Conservation (phyloP, 75 land plant species). For the Sequoiadendron giganteum region DNA sequence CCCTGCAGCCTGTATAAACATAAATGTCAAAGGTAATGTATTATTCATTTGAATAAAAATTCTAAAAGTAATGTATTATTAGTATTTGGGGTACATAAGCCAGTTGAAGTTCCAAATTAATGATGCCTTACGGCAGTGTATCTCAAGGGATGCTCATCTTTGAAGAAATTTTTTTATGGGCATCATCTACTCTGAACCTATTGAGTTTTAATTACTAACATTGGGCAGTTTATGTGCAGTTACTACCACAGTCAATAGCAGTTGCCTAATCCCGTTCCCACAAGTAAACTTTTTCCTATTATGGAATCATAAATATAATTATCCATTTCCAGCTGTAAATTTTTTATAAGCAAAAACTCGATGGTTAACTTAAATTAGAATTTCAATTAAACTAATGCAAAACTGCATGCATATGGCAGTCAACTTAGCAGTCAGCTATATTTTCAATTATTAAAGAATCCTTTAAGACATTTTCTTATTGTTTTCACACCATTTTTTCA, state of each 20-base stretch:
- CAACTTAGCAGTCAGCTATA: not conserved
- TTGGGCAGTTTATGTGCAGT: not conserved
- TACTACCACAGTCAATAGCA: not conserved
- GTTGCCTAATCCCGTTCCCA: not conserved
- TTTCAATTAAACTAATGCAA: not conserved
- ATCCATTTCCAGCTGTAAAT: not conserved
- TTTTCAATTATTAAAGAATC: not conserved
- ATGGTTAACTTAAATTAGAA: not conserved
- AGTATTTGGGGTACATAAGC: no score
- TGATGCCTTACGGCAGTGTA: no score
- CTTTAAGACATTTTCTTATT: not conserved
- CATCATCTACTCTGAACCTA: not conserved
- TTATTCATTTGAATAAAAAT: conserved; percentile 1
- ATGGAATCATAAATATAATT: not conserved
- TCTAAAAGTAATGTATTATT: not conserved
- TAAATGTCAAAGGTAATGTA: no score
- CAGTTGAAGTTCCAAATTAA: no score
- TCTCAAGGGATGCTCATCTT: not conserved
- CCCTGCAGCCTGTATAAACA: conserved; percentile 67
- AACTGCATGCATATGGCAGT: not conserved
- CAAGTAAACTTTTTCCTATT: not conserved
- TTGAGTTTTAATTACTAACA: not conserved
- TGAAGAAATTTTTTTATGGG: not conserved
- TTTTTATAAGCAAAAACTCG: not conserved
- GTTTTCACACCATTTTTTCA: not conserved